Percentiles rank a stretch among this genome's conserved stretches.
Evolutionary conservation across 257 asterid species (phyloP).

Genomic region (Rehmannia glutinosa): DNA sequence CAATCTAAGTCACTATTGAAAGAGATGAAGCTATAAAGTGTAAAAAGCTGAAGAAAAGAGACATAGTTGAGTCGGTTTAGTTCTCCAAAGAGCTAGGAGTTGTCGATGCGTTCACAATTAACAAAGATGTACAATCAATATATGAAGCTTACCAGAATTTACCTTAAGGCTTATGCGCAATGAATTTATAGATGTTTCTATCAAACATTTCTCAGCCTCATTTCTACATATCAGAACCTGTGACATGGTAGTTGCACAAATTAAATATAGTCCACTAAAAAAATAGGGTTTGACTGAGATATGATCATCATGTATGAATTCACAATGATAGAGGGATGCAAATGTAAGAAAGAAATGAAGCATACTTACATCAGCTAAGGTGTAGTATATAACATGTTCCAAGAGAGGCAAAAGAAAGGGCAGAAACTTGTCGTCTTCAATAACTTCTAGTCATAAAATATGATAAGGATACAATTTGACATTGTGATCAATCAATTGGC

Average conservation of each 20-base stretch:
- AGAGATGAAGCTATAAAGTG: neutral
- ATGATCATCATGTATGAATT: neutral
- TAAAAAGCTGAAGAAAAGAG: neutral
- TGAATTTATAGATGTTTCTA: conserved; percentile 96
- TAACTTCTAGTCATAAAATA: too few relatives aligned
- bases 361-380: neutral
- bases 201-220: conserved; percentile 97
- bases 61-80: neutral
- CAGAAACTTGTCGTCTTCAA: too few relatives aligned
- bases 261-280: conserved; percentile 13
- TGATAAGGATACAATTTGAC: too few relatives aligned
- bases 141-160: conserved; percentile 20
- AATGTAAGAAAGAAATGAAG: neutral
- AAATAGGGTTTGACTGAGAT: conserved; percentile 1
- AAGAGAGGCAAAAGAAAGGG: neutral
- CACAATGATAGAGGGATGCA: neutral
- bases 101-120: conserved; percentile 4
- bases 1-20: neutral
- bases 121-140: neutral
- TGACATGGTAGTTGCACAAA: conserved; percentile 22
- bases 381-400: neutral
- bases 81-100: neutral
- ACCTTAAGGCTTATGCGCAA: conserved; percentile 97
- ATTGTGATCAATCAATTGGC: too few relatives aligned
- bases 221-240: conserved; percentile 93